Evolutionary conservation across 2,329 filamentous ascomycete genomes (phyloP), one percentile per base, ranked within the genome.

Genomic region (Penicillium sp.): DNA sequence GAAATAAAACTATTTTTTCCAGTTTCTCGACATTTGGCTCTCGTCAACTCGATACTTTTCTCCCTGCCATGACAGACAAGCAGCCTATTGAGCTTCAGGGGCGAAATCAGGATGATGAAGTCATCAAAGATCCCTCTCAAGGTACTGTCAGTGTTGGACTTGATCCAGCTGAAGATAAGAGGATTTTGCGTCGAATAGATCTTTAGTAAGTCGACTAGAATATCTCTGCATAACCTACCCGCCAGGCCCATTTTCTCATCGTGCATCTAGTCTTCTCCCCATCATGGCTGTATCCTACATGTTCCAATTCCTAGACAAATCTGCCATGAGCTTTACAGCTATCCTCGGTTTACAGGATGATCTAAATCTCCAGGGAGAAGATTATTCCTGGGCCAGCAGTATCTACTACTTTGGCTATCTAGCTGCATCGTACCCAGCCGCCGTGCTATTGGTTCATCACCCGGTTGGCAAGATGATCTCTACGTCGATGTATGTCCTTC

Each of bases 231-330:
- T n/a, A n/a, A n/a, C n/a, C n/a, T n/a, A n/a, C n/a, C n/a, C n/a
- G n/a, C n/a, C n/a, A n/a, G n/a, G n/a, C n/a, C n/a, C n/a, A n/a
- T n/a, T n/a, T 21, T 5, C 21, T 40, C 1, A 48, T 21, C 5
- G 7, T n/a, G 10, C 3, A 11, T 29, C n/a, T 14, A 50, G 47
- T 31, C 36, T 50, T 19, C 14, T 50, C 2, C 47, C 47, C 19
- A 29, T 50, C 5, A 40, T 50, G 36, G 34, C 36, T 8, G 16
- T 42, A 3, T 40, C 47, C 4, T 50, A 50, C n/a, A 40, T 50
- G 36, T 42, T 50, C 18, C 47, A 50, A 16, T 50, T 28, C 24
- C 36, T 50, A 19, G 47, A 50, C 26, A 50, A 50, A 31, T 40
- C 47, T 9, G 47, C 47, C 10, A 26, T 50, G 19, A 31, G 34